Evolutionary conservation across 2,329 filamentous ascomycete genomes (phyloP).

Genomic region (Colletotrichum siamense): DNA sequence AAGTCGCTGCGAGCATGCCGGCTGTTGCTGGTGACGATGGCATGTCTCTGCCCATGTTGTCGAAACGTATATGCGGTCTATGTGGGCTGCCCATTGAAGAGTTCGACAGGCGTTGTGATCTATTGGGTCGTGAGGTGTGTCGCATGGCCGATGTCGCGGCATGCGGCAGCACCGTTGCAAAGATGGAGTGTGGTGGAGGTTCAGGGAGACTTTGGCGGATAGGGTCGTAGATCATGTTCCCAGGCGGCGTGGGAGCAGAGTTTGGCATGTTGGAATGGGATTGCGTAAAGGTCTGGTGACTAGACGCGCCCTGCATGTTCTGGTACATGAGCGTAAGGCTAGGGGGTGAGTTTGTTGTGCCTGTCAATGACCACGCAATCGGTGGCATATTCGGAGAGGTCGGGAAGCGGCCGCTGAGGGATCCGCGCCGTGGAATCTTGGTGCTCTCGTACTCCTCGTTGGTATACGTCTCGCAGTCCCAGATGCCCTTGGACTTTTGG

Average conservation of each 20-base stretch:
- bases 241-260: conserved; percentile 55
- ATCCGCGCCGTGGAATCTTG: conserved; percentile 49
- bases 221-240: conserved; percentile 66
- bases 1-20: conserved; percentile 27
- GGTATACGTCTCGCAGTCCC: conserved; percentile 73
- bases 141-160: conserved; percentile 53
- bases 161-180: conserved; percentile 55
- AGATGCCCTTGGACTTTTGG: conserved; percentile 86
- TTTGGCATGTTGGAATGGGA: conserved; percentile 14
- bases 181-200: conserved; percentile 44
- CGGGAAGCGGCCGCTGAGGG: conserved; percentile 45
- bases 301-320: conserved; percentile 44
- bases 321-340: conserved; percentile 84
- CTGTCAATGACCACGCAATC: conserved; percentile 88
- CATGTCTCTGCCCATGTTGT: conserved; percentile 31
- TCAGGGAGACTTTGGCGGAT: conserved; percentile 62
- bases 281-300: neutral
- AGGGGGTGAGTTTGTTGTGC: conserved; percentile 84
- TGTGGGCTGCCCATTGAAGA: conserved; percentile 16
- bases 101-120: conserved; percentile 29
- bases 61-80: conserved; percentile 31
- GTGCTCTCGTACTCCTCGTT: conserved; percentile 80
- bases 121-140: conserved; percentile 42
- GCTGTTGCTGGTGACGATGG: conserved; percentile 28
- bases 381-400: conserved; percentile 56